Percentiles rank a stretch among this genome's conserved stretches.
Evolutionary conservation across 148 eudicot genomes (phyloP).

Genomic region (Silene conica): DNA sequence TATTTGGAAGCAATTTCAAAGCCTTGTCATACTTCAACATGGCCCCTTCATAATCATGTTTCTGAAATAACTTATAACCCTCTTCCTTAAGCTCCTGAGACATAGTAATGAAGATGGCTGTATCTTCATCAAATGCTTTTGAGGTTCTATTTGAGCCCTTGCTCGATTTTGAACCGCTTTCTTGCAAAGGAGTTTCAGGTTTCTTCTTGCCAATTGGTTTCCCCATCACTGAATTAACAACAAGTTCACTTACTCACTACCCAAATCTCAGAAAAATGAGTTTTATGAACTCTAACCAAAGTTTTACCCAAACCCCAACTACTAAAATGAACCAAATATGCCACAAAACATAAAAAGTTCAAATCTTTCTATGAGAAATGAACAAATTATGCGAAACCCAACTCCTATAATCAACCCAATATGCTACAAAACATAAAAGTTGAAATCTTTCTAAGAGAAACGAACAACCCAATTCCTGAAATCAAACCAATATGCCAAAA

Average conservation of each 20-base stretch:
- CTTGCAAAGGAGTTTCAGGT: constrained; percentile 25
- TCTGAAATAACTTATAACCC: constrained; percentile 70
- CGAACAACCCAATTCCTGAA: not conserved
- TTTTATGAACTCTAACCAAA: constrained; percentile 6
- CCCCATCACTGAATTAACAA: constrained; percentile 44
- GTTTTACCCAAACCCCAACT: constrained; percentile 19
- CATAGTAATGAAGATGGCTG: constrained; percentile 85
- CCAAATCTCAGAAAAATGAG: constrained; percentile 1
- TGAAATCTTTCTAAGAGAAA: constrained; percentile 1
- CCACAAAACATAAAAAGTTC: not conserved
- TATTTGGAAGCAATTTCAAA: constrained; percentile 74
- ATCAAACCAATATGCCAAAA: not conserved
- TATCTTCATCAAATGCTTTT: constrained; percentile 86
- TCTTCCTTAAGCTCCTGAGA: constrained; percentile 91
- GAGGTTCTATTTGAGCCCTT: constrained; percentile 44
- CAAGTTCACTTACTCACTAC: not conserved
- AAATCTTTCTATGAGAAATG: not conserved
- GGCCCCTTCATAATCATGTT: constrained; percentile 81
- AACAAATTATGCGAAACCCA: constrained; percentile 15
- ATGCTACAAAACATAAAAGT: not conserved
- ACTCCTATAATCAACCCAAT: not conserved
- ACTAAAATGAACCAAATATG: not conserved
- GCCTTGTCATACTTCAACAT: constrained; percentile 91
- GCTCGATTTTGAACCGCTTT: constrained; percentile 31
- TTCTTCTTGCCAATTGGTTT: constrained; percentile 71